Evolutionary conservation across 805 yeast genomes (phyloP).

Genomic region (Yamadazyma phyllophila): DNA sequence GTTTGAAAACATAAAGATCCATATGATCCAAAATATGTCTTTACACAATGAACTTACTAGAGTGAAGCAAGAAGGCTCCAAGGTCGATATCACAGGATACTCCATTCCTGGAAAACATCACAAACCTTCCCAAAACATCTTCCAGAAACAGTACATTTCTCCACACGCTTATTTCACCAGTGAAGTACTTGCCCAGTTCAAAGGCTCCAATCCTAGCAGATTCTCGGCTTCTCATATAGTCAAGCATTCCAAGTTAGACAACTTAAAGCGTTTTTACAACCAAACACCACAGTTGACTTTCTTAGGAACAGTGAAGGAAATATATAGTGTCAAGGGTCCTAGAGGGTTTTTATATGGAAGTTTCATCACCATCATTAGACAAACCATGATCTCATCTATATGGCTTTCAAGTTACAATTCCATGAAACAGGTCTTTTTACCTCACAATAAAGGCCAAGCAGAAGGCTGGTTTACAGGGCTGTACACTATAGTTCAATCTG

Average conservation of each 20-base stretch:
- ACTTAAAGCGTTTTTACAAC: conserved; percentile 37
- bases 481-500: conserved; percentile 34
- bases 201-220: conserved; percentile 22
- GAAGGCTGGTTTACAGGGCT: conserved; percentile 47
- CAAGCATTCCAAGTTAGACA: conserved; percentile 19
- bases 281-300: conserved; percentile 55
- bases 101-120: conserved; percentile 23
- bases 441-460: conserved; percentile 35
- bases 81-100: conserved; percentile 28
- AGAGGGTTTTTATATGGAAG: conserved; percentile 82
- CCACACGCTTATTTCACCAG: conserved; percentile 42
- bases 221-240: conserved; percentile 18
- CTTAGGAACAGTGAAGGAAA: conserved; percentile 55
- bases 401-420: conserved; percentile 82
- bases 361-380: conserved; percentile 77
- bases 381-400: conserved; percentile 72
- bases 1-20: conserved; percentile 80
- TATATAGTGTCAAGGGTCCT: conserved; percentile 69
- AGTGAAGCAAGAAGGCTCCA: conserved; percentile 16
- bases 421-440: conserved; percentile 66
- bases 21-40: conserved; percentile 69
- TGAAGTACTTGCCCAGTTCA: conserved; percentile 29
- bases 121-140: conserved; percentile 22
- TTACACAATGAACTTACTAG: conserved; percentile 27
- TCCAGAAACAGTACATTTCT: conserved; percentile 35